A percentile compares a stretch with the other conserved stretches of the same genome.
Conservation (phyloP, 768 basidiomycete species). For the Phanerochaete sordida region DNA sequence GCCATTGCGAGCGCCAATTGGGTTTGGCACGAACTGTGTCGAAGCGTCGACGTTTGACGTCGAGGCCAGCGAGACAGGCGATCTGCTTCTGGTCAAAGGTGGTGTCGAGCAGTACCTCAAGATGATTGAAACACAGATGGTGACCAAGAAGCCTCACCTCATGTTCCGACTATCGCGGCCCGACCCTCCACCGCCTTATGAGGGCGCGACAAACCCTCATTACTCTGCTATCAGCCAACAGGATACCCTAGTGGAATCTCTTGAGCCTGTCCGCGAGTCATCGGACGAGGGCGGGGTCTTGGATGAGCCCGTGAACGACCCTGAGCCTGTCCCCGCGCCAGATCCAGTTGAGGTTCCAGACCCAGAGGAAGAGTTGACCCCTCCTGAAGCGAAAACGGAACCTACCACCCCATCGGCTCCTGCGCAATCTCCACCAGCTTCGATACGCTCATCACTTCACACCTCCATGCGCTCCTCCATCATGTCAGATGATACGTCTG, state of each 20-base stretch:
- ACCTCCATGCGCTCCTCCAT: conserved; percentile 1
- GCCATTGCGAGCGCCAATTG: conserved; percentile 18
- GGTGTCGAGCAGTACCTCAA: conserved; percentile 67
- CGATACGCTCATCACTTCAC: neutral
- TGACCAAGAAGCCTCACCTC: neutral
- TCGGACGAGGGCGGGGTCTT: conserved; percentile 7
- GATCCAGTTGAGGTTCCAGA: neutral
- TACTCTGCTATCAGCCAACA: neutral
- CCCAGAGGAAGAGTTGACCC: neutral
- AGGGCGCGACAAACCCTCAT: neutral
- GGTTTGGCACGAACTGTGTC: conserved; percentile 30
- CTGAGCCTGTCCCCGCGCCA: neutral
- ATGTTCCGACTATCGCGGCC: neutral
- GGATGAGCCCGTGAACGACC: neutral
- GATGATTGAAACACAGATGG: conserved; percentile 40
- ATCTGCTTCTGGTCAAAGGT: conserved; percentile 56
- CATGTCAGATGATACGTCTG: conserved; percentile 7
- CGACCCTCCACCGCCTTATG: neutral
- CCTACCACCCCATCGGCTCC: neutral
- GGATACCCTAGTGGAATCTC: neutral
- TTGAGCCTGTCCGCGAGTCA: conserved; percentile 8
- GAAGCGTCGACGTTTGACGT: conserved; percentile 71
- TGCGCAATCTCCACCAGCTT: neutral
- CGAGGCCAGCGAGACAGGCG: conserved; percentile 55
- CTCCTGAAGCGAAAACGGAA: conserved; percentile 1